These are phyloP conservation scores for Talaromyces sp. DNA, from an alignment of 2,329 filamentous ascomycete species.

Conservation along the genomic window DNA sequence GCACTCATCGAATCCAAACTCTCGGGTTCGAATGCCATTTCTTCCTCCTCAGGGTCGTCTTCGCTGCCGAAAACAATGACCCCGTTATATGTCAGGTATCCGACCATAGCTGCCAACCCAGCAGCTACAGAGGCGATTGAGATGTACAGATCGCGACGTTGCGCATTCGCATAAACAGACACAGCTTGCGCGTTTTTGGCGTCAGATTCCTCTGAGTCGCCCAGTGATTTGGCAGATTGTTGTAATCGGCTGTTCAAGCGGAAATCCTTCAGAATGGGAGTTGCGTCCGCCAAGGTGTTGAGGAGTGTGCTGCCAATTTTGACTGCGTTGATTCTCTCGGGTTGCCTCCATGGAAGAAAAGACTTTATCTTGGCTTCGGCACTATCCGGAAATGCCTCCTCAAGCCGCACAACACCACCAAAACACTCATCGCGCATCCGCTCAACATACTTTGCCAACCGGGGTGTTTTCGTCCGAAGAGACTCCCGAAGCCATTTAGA, in stretches of 20 bases:
- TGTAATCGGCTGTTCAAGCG: constrained; percentile 38
- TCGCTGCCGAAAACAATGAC: constrained; percentile 18
- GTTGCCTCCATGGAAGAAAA: constrained; percentile 35
- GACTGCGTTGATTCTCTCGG: constrained; percentile 30
- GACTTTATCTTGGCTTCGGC: neutral
- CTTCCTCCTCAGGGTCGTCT: constrained; percentile 9
- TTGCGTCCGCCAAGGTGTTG: constrained; percentile 35
- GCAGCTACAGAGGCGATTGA: constrained; percentile 36
- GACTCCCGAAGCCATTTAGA: constrained; percentile 60
- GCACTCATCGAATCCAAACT: neutral
- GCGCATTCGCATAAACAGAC: constrained; percentile 24
- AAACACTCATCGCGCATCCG: constrained; percentile 38
- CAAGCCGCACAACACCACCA: constrained; percentile 28
- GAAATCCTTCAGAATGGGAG: constrained; percentile 36
- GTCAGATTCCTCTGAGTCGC: constrained; percentile 24
- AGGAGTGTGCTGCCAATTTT: constrained; percentile 35
- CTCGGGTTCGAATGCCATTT: neutral
- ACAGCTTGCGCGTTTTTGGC: constrained; percentile 26
- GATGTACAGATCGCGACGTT: constrained; percentile 34
- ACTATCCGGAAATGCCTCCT: constrained; percentile 23
- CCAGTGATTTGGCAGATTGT: constrained; percentile 27
- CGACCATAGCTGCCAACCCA: constrained; percentile 34
- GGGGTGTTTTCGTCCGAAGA: constrained; percentile 50
- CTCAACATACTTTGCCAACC: constrained; percentile 45
- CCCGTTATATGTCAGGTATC: constrained; percentile 36